Base-by-base conservation (phyloP, 208 protist genomes). In the Acanthamoeba royreba region DNA sequence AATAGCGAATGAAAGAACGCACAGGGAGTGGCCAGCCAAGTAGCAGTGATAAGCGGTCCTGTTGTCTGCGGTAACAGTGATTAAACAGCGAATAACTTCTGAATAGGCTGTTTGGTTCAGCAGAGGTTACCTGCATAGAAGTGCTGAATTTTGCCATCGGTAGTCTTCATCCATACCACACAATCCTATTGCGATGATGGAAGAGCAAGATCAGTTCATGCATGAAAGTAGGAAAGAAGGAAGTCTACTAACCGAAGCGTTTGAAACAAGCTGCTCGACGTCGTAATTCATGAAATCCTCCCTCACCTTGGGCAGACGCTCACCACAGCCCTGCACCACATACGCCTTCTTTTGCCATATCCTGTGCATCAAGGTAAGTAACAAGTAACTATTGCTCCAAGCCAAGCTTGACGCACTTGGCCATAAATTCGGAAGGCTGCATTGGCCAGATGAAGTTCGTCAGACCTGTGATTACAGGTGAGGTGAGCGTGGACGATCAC, bases 91-190 rank as follows among this genome's bases (percentile, higher is more conserved):
- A 74, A 4, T 4, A n/a, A 40, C 8, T 7, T 9, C n/a, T n/a
- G 2, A n/a, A 11, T n/a, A 15, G 15, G 53, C 13, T 17, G 13
- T 55, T 55, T 55, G 49, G 19, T 9, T 9, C 9, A 55, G 19
- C 49, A 55, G 9, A 25, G 19, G 49, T 9, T 47, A 81, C 69
- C 69, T 13, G 81, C 22, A n/a, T 45, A 88, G 45, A 88, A 49
- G 35, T 88, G 81, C 33, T 88, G 81, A 9, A 88, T 55, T 38
- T 55, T 88, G 40, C 81, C 81, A 28, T 88, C 81, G 52, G 81
- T 88, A 33, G 81, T 88, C 46, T 88, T 88, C 81, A 88, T 88
- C 81, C 81, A 88, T 33, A 88, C 81, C 19, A 88, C 81, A 38
- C 81, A 88, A 22, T 88, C 77, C 77, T 87, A 15, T 7, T 35